These are phyloP conservation scores for Hypoxylon sp. DNA, from an alignment of 2,329 filamentous ascomycete species.

Conservation along the genomic window DNA sequence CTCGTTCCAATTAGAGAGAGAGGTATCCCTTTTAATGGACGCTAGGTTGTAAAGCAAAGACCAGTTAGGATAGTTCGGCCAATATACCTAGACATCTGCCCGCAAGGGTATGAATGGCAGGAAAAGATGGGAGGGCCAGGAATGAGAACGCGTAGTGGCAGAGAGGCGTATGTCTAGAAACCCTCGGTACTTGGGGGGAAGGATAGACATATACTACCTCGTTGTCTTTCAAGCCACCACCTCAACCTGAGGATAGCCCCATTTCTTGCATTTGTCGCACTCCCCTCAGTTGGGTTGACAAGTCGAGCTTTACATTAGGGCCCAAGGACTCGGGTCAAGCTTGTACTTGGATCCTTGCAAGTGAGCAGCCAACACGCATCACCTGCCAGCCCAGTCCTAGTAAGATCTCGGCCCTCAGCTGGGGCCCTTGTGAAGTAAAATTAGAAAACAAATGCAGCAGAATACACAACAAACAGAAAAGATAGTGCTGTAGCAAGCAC, in stretches of 20 bases:
- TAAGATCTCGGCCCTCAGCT: constrained; percentile 35
- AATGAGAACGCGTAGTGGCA: constrained; percentile 50
- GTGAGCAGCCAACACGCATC: constrained; percentile 47
- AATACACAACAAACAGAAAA: constrained; percentile 43
- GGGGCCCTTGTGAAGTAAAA: constrained; percentile 39
- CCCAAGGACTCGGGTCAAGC: constrained; percentile 41
- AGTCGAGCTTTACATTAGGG: constrained; percentile 45
- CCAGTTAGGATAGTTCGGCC: constrained; percentile 48
- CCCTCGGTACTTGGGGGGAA: constrained; percentile 37
- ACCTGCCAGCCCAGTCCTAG: constrained; percentile 35
- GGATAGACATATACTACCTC: constrained; percentile 38
- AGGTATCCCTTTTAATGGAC: constrained; percentile 44
- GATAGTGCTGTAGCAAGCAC: constrained; percentile 43
- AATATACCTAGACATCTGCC: constrained; percentile 51
- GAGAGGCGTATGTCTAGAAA: constrained; percentile 41
- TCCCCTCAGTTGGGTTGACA: constrained; percentile 43
- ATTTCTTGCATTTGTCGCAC: constrained; percentile 46
- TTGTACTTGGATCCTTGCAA: constrained; percentile 38
- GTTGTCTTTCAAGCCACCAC: constrained; percentile 51
- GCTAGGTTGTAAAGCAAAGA: constrained; percentile 41
- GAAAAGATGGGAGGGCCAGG: constrained; percentile 45
- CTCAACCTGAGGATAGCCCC: constrained; percentile 44
- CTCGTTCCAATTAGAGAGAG: constrained; percentile 39
- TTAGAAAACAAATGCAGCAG: constrained; percentile 46
- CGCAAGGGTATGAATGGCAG: constrained; percentile 47